Evolutionary conservation across 2,329 filamentous ascomycete genomes (phyloP), one percentile per base, ranked within the genome.

Genomic region (Alternaria sp.): DNA sequence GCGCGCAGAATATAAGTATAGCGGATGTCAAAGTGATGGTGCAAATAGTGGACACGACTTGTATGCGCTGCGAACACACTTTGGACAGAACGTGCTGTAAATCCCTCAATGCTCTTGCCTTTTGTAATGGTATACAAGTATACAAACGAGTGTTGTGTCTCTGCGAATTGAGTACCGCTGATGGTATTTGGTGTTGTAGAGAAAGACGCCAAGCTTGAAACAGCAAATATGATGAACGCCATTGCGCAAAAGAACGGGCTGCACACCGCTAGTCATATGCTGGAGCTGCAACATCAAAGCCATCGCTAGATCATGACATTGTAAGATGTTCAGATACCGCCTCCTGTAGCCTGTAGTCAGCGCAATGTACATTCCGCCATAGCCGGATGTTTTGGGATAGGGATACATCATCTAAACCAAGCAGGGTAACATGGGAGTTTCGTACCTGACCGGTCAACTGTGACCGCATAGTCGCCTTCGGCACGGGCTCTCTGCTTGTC

Each of bases 391-490:
- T 36, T 23, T 24, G 8, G 26, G 5, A 8, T 28, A 29, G 11
- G 3, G 17, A 17, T 26, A 14, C n/a, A 9, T 28, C 28, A 28
- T 23, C 2, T 17, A 40, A 29, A 23, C 8, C 23, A 37, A 29
- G 28, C 17, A 41, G 42, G 42, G 7, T 10, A 28, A 1, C 8
- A 6, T 6, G 14, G 37, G 11, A 7, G 17, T 24, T n/a, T 39
- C 45, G 24, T 53, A 76, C 75, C 75, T 21, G 75, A 78, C 49
- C 75, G 62, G 36, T 77, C 72, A 21, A 77, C 73, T 13, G 70
- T 64, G 13, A 78, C 75, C 17, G 69, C 74, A 50, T 76, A 78
- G 53, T 78, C 74, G 14, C 75, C 73, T 21, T 51, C 62, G 10
- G 60, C 58, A 37, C 66, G 67, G 39, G 75, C 67, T 34, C 68